Percentiles rank a stretch among this genome's conserved stretches.
These are phyloP conservation scores for Diddensiella caesifluorescens DNA, from an alignment of 805 yeast species.

Conservation along the genomic window DNA sequence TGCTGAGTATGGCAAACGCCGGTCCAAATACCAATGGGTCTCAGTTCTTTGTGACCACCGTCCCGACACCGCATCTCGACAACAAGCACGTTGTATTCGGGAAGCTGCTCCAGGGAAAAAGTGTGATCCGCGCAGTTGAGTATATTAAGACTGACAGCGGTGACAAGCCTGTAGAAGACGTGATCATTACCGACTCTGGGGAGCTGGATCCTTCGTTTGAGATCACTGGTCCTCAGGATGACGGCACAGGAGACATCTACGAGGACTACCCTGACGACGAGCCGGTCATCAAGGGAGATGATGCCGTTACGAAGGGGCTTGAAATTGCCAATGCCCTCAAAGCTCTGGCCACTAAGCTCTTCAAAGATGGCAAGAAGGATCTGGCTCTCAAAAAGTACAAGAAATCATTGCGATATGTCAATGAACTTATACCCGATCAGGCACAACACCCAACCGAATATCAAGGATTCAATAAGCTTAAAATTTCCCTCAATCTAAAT, in stretches of 20 bases:
- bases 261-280: constrained; percentile 76
- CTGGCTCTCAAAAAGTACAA: constrained; percentile 62
- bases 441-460: constrained; percentile 36
- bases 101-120: constrained; percentile 75
- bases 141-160: constrained; percentile 54
- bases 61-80: constrained; percentile 87
- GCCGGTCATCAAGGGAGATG: constrained; percentile 49
- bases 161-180: constrained; percentile 69
- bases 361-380: constrained; percentile 57
- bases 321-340: constrained; percentile 62
- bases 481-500: constrained; percentile 63
- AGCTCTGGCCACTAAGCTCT: constrained; percentile 68
- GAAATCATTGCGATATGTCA: constrained; percentile 65
- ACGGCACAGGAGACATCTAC: constrained; percentile 79
- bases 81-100: constrained; percentile 98
- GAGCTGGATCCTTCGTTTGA: constrained; percentile 57
- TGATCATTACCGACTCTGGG: constrained; percentile 75
- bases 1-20: constrained; percentile 94
- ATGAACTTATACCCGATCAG: constrained; percentile 64
- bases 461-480: constrained; percentile 50
- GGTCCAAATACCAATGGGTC: constrained; percentile 96
- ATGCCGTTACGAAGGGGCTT: constrained; percentile 60
- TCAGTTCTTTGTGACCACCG: constrained; percentile 91
- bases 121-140: constrained; percentile 74
- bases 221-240: constrained; percentile 50